Percentiles rank a stretch among this genome's conserved stretches.
Evolutionary conservation across 2,329 filamentous ascomycete genomes (phyloP).

Genomic region (Neophaeococcomyces mojaviensis): DNA sequence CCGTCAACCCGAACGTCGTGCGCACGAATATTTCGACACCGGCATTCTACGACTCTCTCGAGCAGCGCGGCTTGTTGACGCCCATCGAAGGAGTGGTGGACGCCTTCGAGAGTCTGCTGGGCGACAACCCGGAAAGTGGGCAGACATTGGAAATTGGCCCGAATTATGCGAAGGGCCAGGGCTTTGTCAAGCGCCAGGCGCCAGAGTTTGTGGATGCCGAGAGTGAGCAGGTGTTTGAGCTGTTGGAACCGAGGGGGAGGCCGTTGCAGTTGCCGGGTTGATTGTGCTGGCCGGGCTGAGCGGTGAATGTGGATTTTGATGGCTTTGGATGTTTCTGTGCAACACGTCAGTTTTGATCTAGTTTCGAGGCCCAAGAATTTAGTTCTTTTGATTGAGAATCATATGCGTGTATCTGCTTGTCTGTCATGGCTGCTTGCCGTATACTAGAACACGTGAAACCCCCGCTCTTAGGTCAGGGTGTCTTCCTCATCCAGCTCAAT

Average conservation of each 20-base stretch:
- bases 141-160: constrained; percentile 37
- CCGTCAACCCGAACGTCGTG: constrained; percentile 36
- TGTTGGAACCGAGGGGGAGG: constrained; percentile 12
- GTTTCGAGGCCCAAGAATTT: no score
- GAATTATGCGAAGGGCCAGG: constrained; percentile 20
- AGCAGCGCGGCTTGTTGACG: constrained; percentile 29
- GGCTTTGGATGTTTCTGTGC: no score
- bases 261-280: constrained; percentile 17
- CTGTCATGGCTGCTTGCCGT: no score
- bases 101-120: constrained; percentile 33
- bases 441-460: no score
- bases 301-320: no score
- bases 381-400: no score
- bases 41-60: constrained; percentile 33
- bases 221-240: constrained; percentile 12
- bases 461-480: no score
- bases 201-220: constrained; percentile 15
- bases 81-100: constrained; percentile 35
- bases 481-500: no score
- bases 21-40: constrained; percentile 32
- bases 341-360: no score
- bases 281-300: no score
- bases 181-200: constrained; percentile 12
- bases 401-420: no score
- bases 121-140: constrained; percentile 29